Evolutionary conservation across 2,329 filamentous ascomycete genomes (phyloP), one percentile per base, ranked within the genome.

Genomic region (Colletotrichum lindemuthianum): DNA sequence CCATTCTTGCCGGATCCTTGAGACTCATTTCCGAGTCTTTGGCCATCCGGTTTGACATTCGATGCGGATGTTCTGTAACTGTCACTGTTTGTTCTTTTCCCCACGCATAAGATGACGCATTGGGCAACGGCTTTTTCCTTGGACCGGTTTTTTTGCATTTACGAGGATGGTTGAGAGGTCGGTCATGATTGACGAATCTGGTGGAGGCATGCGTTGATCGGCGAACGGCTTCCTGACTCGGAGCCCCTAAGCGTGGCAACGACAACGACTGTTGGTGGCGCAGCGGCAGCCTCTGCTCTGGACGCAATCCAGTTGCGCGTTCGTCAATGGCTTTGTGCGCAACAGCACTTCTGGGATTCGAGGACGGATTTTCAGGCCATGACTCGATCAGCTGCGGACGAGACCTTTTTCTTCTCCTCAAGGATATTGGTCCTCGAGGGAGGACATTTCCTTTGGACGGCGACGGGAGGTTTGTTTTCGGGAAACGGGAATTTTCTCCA

Each of bases 61-160:
- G 39, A 58, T 48, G 54, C 39, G 36, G 54, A 13, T 63, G 50
- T 33, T 34, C 6, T 36, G 37, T 40, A 10, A 10, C 13, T 15
- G 13, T n/a, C 13, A 45, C 47, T 55, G 55, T 59, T 13, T 44
- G 12, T 41, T 65, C 16, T 65, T 44, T 39, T 48, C 56, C 44
- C 50, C 36, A 40, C 52, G 54, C 65, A 60, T 48, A 67, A 55
- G 56, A 60, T 48, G 65, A 65, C 45, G 65, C 65, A 67, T 67
- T 67, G 65, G 65, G 65, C 37, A 58, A 41, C 39, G 61, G 52
- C 33, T 60, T 64, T 24, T 64, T 58, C 47, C 32, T 66, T 49
- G 55, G 66, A 61, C 43, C 39, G 65, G 54, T 58, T 32, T 66
- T 52, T 67, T 45, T 58, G 49, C 61, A 67, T 63, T 67, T 59